These are phyloP conservation scores for Hygrocybe punicea DNA, from an alignment of 768 basidiomycete genomes.

Conservation along the genomic window DNA sequence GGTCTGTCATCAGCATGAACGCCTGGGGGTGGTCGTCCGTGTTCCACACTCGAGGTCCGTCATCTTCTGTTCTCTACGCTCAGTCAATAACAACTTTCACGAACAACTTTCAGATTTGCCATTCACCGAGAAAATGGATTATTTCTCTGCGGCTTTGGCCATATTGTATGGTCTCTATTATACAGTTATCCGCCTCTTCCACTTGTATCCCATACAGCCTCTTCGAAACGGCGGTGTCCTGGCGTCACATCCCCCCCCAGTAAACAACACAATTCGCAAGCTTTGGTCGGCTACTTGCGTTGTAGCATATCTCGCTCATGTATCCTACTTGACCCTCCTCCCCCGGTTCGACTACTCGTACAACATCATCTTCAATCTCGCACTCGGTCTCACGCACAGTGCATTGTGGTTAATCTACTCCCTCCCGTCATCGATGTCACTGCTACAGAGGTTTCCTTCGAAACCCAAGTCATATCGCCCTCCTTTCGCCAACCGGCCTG, in stretches of 20 bases:
- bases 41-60: conserved; percentile 88
- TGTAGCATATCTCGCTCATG: conserved; percentile 60
- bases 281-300: conserved; percentile 53
- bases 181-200: conserved; percentile 71
- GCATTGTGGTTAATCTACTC: conserved; percentile 76
- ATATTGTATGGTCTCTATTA: conserved; percentile 81
- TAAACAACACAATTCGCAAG: conserved; percentile 18
- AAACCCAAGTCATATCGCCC: conserved; percentile 59
- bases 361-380: conserved; percentile 83
- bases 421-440: conserved; percentile 45
- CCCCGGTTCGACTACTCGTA: conserved; percentile 90
- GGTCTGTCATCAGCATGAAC: conserved; percentile 73
- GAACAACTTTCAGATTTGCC: conserved; percentile 65
- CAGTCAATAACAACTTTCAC: conserved; percentile 1
- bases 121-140: conserved; percentile 86
- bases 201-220: conserved; percentile 55
- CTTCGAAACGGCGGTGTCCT: conserved; percentile 26
- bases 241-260: conserved; percentile 16
- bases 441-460: conserved; percentile 54
- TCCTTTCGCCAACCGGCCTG: conserved; percentile 49
- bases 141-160: conserved; percentile 87
- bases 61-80: background rate
- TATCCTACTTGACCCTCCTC: conserved; percentile 71
- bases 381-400: conserved; percentile 76
- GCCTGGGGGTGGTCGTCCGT: conserved; percentile 91